Percentiles rank a stretch among this genome's conserved stretches.
These are phyloP conservation scores for Plasmodium falciparum DNA, from an alignment of 169 alveolate species.

Conservation along the genomic window DNA sequence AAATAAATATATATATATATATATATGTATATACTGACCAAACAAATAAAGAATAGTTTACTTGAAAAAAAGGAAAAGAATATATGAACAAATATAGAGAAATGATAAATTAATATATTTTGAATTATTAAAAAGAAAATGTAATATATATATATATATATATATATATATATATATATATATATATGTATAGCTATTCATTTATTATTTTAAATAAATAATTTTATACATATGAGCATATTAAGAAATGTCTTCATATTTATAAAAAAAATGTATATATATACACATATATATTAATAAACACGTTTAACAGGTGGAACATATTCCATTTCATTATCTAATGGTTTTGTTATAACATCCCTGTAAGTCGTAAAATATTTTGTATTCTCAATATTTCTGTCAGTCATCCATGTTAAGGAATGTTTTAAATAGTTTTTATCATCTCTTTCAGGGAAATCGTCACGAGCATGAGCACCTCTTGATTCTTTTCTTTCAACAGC, in stretches of 20 bases:
- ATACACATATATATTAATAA: slow-evolving; percentile 34
- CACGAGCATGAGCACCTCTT: slow-evolving; percentile 99
- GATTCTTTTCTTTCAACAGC: slow-evolving; percentile 97
- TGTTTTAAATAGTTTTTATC: slow-evolving; percentile 97
- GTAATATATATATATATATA: too few species aligned
- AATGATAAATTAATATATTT: too few species aligned
- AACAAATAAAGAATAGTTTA: too few species aligned
- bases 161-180: too few species aligned
- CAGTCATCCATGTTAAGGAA: slow-evolving; percentile 91
- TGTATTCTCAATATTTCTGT: slow-evolving; percentile 83
- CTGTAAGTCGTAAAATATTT: slow-evolving; percentile 78
- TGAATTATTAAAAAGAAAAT: too few species aligned
- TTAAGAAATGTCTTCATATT: neutral
- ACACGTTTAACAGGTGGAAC: slow-evolving; percentile 92
- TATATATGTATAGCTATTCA: too few species aligned
- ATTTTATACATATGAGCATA: neutral
- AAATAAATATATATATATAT: too few species aligned
- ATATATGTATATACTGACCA: too few species aligned
- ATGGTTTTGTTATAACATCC: slow-evolving; percentile 90
- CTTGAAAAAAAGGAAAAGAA: too few species aligned
- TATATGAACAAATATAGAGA: too few species aligned
- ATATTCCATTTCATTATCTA: slow-evolving; percentile 92
- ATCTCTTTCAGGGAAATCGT: slow-evolving; percentile 96
- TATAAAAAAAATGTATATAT: neutral
- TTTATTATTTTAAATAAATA: too few species aligned